phyloP scores from a whole-genome alignment of 1,284 basidiomycete genomes.

The Ganoderma leucocontextum region DNA sequence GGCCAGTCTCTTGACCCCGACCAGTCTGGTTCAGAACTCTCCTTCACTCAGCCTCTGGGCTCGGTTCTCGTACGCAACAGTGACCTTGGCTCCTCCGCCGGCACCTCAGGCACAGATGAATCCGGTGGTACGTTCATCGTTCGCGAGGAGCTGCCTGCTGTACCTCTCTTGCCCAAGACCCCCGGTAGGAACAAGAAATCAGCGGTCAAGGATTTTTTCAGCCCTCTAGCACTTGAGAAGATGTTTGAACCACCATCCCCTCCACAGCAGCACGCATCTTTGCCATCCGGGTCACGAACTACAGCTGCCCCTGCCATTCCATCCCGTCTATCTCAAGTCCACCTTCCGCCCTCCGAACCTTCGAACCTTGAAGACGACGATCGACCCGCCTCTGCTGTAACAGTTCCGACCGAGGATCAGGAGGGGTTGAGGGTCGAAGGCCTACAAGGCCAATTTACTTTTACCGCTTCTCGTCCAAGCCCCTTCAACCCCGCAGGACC shows the following conservation, averaged over 20 bases:
- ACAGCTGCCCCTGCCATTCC: constrained; percentile 44
- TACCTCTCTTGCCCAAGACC: constrained; percentile 68
- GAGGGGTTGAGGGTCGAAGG: constrained; percentile 42
- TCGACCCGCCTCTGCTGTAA: not conserved
- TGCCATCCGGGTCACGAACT: constrained; percentile 31
- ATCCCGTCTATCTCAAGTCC: constrained; percentile 47
- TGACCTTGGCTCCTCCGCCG: constrained; percentile 44
- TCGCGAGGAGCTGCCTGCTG: constrained; percentile 69
- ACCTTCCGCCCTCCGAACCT: constrained; percentile 32
- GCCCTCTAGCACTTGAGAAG: constrained; percentile 81
- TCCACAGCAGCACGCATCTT: constrained; percentile 45
- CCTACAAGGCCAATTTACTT: constrained; percentile 77
- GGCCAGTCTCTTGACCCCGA: constrained; percentile 37
- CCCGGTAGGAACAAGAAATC: constrained; percentile 69
- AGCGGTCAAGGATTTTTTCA: constrained; percentile 83
- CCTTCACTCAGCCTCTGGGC: constrained; percentile 67
- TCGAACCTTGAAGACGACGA: constrained; percentile 18
- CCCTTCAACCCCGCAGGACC: constrained; percentile 46
- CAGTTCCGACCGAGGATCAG: not conserved
- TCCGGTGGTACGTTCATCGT: constrained; percentile 81
- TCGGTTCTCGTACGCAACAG: constrained; percentile 57
- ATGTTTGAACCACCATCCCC: constrained; percentile 94
- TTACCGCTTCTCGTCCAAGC: constrained; percentile 61
- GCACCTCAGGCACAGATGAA: constrained; percentile 36
- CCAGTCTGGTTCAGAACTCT: constrained; percentile 59